Percentiles rank a stretch among this genome's conserved stretches.
Evolutionary conservation across 345 rosid genomes (phyloP).

Genomic region (Turritis glabra): DNA sequence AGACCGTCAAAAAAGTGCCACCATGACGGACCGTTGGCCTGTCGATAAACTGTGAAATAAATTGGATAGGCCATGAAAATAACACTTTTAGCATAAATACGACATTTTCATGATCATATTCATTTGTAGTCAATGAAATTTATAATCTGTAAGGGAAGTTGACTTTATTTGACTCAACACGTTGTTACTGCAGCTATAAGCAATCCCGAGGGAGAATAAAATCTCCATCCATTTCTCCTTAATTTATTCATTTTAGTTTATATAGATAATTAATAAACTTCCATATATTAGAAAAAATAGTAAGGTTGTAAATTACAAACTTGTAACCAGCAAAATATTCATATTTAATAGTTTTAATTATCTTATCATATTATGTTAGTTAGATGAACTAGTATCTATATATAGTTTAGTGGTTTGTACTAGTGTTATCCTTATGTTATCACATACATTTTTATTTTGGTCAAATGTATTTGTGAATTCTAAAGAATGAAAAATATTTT

Average conservation of each 20-base stretch:
- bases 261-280: not conserved
- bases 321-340: not conserved
- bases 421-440: no score
- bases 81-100: not conserved
- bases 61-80: not conserved
- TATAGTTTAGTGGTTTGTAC: not conserved
- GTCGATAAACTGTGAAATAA: not conserved
- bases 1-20: no score
- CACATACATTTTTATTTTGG: not conserved
- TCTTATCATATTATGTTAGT: not conserved
- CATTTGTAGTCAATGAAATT: not conserved
- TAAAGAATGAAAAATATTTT: not conserved
- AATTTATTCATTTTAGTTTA: constrained; percentile 7
- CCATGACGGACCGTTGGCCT: no score
- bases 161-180: constrained; percentile 19
- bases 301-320: not conserved
- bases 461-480: not conserved
- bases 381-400: not conserved
- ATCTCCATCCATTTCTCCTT: constrained; percentile 5
- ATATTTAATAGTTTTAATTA: not conserved
- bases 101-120: not conserved
- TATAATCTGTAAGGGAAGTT: constrained; percentile 1
- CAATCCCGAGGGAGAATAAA: constrained; percentile 37
- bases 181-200: constrained; percentile 32
- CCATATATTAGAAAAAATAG: not conserved